These are phyloP conservation scores for Aureoboletus auriporus DNA, from an alignment of 768 basidiomycete species.

Conservation along the genomic window DNA sequence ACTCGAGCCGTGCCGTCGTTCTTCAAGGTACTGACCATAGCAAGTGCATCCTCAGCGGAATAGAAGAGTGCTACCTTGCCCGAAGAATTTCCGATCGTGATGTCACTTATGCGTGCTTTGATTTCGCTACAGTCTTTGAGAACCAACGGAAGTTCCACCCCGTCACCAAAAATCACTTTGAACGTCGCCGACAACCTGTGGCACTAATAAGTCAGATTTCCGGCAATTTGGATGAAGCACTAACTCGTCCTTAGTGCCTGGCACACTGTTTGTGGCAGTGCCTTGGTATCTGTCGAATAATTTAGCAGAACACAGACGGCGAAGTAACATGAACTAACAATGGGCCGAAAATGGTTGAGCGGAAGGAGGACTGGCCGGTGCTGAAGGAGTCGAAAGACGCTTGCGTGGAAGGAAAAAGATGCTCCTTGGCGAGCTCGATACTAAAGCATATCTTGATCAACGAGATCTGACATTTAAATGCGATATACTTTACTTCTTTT, in stretches of 20 bases:
- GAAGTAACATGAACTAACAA: slow-evolving; percentile 40
- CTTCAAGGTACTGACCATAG: slow-evolving; percentile 51
- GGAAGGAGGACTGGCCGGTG: slow-evolving; percentile 35
- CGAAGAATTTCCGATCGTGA: slow-evolving; percentile 31
- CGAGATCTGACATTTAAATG: neutral
- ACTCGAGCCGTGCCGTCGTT: slow-evolving; percentile 49
- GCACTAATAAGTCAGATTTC: slow-evolving; percentile 2
- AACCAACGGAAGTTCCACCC: slow-evolving; percentile 47
- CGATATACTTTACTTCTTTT: slow-evolving; percentile 19
- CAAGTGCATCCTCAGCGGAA: slow-evolving; percentile 38
- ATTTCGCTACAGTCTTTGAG: slow-evolving; percentile 39
- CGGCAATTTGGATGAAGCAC: slow-evolving; percentile 3
- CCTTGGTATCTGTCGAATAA: slow-evolving; percentile 24
- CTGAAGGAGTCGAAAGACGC: slow-evolving; percentile 18
- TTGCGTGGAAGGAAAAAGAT: slow-evolving; percentile 41
- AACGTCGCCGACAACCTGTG: slow-evolving; percentile 33
- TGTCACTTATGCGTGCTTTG: slow-evolving; percentile 34
- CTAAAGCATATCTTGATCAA: slow-evolving; percentile 23
- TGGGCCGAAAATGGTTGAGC: slow-evolving; percentile 65
- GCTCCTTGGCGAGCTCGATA: slow-evolving; percentile 41
- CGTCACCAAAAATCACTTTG: slow-evolving; percentile 46
- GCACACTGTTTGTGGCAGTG: neutral
- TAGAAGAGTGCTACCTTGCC: slow-evolving; percentile 63
- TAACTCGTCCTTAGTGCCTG: slow-evolving; percentile 16
- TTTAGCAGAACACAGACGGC: slow-evolving; percentile 2